Conservation (phyloP, 2,329 filamentous ascomycete genomes). For the Gnomoniopsis sp. region DNA sequence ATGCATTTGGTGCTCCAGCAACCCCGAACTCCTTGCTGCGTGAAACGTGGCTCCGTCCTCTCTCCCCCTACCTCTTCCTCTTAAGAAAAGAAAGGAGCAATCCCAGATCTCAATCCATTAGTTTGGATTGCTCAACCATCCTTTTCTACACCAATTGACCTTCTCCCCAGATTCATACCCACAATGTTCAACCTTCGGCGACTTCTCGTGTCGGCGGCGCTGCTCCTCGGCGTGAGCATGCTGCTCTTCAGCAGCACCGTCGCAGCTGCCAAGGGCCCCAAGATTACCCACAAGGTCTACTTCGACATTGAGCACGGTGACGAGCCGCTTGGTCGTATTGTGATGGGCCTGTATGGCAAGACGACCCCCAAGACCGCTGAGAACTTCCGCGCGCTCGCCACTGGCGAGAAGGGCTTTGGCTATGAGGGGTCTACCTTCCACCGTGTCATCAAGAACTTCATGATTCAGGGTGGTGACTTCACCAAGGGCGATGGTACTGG, state of each 20-base stretch:
- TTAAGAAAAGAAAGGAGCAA: slow-evolving; percentile 12
- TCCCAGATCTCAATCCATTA: slow-evolving; percentile 10
- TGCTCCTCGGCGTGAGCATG: slow-evolving; percentile 73
- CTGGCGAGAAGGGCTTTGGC: slow-evolving; percentile 81
- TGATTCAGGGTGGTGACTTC: slow-evolving; percentile 91
- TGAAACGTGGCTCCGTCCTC: slow-evolving; percentile 17
- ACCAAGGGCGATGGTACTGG: slow-evolving; percentile 78
- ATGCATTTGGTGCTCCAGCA: not conserved
- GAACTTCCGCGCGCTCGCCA: slow-evolving; percentile 78
- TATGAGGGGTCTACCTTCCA: slow-evolving; percentile 82
- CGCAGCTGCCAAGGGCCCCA: slow-evolving; percentile 78
- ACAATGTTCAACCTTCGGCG: slow-evolving; percentile 74
- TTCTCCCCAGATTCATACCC: slow-evolving; percentile 18
- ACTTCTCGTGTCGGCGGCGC: slow-evolving; percentile 66
- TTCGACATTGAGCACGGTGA: slow-evolving; percentile 81
- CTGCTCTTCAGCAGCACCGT: slow-evolving; percentile 73
- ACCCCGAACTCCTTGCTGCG: not conserved
- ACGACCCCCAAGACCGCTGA: slow-evolving; percentile 73
- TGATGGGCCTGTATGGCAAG: slow-evolving; percentile 83
- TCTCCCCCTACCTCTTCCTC: not conserved
- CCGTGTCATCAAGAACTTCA: slow-evolving; percentile 86
- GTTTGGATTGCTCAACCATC: not conserved
- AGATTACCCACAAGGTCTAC: slow-evolving; percentile 94
- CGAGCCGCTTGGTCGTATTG: slow-evolving; percentile 68
- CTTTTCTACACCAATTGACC: slow-evolving; percentile 8